A percentile compares a stretch with the other conserved stretches of the same genome.
Conservation (phyloP, 345 rosid species). For the Isatis tinctoria region DNA sequence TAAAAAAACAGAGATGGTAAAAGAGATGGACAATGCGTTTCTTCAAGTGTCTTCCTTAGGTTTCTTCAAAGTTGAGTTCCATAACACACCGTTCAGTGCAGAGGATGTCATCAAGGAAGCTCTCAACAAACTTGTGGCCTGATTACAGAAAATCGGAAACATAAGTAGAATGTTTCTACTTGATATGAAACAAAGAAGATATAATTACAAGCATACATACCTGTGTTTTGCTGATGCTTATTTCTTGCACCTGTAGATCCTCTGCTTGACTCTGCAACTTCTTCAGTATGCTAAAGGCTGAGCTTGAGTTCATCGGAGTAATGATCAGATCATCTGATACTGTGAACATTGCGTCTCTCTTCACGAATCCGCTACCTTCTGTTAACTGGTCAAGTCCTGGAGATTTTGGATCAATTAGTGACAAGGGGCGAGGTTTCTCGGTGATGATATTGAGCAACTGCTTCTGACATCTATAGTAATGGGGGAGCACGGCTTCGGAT, state of each 20-base stretch:
- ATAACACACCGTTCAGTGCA: neutral
- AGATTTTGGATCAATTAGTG: constrained; percentile 6
- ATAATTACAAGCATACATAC: neutral
- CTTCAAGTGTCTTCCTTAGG: neutral
- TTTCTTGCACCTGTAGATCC: neutral
- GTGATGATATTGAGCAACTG: neutral
- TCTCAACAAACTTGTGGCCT: neutral
- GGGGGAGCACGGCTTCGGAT: neutral
- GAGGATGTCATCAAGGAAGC: constrained; percentile 15
- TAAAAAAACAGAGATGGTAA: no score
- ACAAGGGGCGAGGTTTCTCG: neutral
- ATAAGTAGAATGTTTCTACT: neutral
- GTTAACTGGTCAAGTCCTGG: neutral
- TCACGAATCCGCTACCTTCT: neutral
- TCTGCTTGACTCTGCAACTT: neutral
- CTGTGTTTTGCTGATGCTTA: neutral
- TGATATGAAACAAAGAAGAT: no score
- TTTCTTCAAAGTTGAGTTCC: neutral
- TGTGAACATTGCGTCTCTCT: neutral
- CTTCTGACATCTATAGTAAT: neutral
- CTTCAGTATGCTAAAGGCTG: neutral
- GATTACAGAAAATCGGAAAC: neutral
- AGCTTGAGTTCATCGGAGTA: neutral
- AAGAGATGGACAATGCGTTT: neutral
- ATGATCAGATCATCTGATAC: neutral